Evolutionary conservation across 225 moss, liverwort and hornwort species (phyloP).

Genomic region (Asterella californica): DNA sequence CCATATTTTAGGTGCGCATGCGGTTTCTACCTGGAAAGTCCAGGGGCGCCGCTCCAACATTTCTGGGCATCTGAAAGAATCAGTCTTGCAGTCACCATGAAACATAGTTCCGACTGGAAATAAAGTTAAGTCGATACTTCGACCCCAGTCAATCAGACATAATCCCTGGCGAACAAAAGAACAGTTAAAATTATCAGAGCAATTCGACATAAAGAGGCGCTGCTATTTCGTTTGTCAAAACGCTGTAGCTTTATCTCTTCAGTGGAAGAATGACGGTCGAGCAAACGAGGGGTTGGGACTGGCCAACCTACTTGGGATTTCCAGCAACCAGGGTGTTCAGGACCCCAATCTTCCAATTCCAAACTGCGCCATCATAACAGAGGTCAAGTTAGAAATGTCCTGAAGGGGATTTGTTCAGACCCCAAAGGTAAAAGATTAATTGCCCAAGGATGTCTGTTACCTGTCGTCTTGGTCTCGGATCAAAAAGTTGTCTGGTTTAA

Average conservation of each 20-base stretch:
- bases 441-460: slow-evolving; percentile 24
- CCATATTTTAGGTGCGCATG: not conserved
- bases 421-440: not conserved
- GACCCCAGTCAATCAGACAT: slow-evolving; percentile 94
- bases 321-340: slow-evolving; percentile 70
- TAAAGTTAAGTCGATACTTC: slow-evolving; percentile 83
- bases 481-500: slow-evolving; percentile 97
- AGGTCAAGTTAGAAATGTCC: not conserved
- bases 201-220: not conserved
- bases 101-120: slow-evolving; percentile 68
- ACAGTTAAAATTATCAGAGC: not conserved
- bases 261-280: not conserved
- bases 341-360: slow-evolving; percentile 54
- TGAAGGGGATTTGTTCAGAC: not conserved
- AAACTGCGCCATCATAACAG: not conserved
- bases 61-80: slow-evolving; percentile 86
- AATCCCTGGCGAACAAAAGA: slow-evolving; percentile 56
- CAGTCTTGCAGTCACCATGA: slow-evolving; percentile 87
- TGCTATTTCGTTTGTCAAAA: not conserved
- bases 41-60: slow-evolving; percentile 91
- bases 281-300: not conserved
- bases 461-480: slow-evolving; percentile 77
- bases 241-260: not conserved
- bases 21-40: slow-evolving; percentile 71
- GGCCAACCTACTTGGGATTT: slow-evolving; percentile 56